A percentile compares a stretch with the other conserved stretches of the same genome.
Conservation (phyloP, 306 rosid species). For the Castanopsis chinensis region DNA sequence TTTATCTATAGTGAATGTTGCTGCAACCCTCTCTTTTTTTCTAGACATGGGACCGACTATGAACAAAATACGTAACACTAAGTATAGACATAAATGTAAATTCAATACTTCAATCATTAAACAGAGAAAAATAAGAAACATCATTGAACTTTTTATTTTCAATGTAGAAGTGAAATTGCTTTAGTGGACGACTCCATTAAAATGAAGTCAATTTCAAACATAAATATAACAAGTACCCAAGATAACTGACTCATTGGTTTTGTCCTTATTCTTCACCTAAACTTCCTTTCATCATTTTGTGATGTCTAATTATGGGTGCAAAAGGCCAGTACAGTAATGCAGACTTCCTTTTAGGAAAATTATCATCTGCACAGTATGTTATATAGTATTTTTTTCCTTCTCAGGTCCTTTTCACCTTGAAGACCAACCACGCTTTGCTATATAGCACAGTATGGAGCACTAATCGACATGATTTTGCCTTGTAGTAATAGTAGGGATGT, state of each 20-base stretch:
- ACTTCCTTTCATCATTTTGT: background rate
- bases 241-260: background rate
- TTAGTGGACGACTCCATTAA: constrained; percentile 18
- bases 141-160: background rate
- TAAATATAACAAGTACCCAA: constrained; percentile 1
- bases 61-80: no score
- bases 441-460: constrained; percentile 1
- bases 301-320: constrained; percentile 3
- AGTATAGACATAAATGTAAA: no score
- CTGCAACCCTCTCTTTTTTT: no score
- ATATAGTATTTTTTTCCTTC: background rate
- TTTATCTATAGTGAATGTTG: no score
- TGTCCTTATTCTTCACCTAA: background rate
- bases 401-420: background rate
- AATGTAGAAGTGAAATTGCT: background rate
- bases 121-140: background rate
- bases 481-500: background rate
- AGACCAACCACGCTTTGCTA: background rate
- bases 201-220: constrained; percentile 20
- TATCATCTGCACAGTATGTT: background rate
- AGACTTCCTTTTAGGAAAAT: background rate
- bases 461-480: background rate
- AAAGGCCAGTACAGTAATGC: background rate
- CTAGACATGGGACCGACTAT: no score
- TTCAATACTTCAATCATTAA: background rate